These are phyloP conservation scores for Raddia distichophylla DNA, from an alignment of 176 grass and related monocot species.

Conservation along the genomic window DNA sequence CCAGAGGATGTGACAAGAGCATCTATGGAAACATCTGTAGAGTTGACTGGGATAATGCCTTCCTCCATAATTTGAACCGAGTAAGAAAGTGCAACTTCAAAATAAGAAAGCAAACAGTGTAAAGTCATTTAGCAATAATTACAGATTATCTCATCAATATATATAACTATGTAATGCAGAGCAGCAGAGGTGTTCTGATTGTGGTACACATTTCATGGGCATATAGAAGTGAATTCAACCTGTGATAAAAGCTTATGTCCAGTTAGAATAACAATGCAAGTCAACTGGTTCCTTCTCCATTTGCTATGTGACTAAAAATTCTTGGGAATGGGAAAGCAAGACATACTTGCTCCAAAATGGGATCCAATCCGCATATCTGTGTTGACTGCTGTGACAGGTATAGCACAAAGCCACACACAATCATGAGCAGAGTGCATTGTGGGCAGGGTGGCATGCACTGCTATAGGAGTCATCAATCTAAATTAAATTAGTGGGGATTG, in stretches of 20 bases:
- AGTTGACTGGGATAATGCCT: constrained; percentile 59
- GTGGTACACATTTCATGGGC: neutral
- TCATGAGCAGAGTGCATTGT: neutral
- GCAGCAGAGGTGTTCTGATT: neutral
- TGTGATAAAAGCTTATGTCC: neutral
- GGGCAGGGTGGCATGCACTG: neutral
- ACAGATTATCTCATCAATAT: neutral
- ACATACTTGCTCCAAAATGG: neutral
- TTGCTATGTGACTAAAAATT: neutral
- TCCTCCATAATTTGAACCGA: constrained; percentile 82
- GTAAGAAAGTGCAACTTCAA: constrained; percentile 88
- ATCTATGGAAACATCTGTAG: constrained; percentile 77
- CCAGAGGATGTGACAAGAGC: constrained; percentile 66
- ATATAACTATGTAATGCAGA: neutral
- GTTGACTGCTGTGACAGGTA: neutral
- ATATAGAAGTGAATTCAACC: constrained; percentile 2
- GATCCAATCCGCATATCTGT: constrained; percentile 11
- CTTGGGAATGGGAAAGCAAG: neutral
- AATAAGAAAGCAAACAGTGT: constrained; percentile 10
- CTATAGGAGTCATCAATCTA: neutral
- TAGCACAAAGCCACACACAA: neutral
- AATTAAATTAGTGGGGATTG: neutral
- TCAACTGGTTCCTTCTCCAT: neutral
- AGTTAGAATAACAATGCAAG: constrained; percentile 20
- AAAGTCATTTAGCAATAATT: constrained; percentile 2